Percentiles rank a stretch among this genome's conserved stretches.
These are phyloP conservation scores for Asparagopsis taxiformis DNA, from an alignment of 31 red algal species.

Conservation along the genomic window DNA sequence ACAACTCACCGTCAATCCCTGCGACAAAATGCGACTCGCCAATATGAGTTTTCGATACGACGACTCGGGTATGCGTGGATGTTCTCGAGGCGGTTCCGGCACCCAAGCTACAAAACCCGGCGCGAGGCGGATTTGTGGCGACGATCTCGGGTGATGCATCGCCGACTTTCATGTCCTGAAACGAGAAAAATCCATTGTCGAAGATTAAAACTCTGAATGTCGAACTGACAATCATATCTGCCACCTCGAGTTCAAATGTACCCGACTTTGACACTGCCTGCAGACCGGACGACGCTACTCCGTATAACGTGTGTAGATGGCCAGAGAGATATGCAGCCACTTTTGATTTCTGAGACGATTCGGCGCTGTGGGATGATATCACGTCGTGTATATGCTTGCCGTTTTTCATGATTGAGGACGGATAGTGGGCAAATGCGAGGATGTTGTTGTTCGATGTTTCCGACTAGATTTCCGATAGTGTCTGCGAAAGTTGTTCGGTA, in stretches of 20 bases:
- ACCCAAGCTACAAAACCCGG: conserved; percentile 47
- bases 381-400: conserved; percentile 19
- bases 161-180: conserved; percentile 23
- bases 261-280: conserved; percentile 38
- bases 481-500: not conserved
- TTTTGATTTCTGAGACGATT: not conserved
- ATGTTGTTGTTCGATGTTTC: not conserved
- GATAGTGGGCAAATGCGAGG: conserved; percentile 40
- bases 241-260: conserved; percentile 37
- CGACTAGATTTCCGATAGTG: not conserved
- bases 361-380: not conserved
- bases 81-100: conserved; percentile 17
- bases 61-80: conserved; percentile 30
- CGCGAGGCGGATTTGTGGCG: conserved; percentile 49
- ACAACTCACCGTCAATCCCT: conserved; percentile 24
- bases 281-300: conserved; percentile 26
- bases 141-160: conserved; percentile 17
- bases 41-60: conserved; percentile 11
- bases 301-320: conserved; percentile 58
- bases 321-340: conserved; percentile 47
- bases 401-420: conserved; percentile 28
- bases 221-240: conserved; percentile 38
- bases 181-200: conserved; percentile 36
- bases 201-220: conserved; percentile 36
- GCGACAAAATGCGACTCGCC: conserved; percentile 1